A percentile compares a stretch with the other conserved stretches of the same genome.
These are phyloP conservation scores for Phytophthora tentaculata DNA, from an alignment of 352 stramenopile genomes.

Conservation along the genomic window DNA sequence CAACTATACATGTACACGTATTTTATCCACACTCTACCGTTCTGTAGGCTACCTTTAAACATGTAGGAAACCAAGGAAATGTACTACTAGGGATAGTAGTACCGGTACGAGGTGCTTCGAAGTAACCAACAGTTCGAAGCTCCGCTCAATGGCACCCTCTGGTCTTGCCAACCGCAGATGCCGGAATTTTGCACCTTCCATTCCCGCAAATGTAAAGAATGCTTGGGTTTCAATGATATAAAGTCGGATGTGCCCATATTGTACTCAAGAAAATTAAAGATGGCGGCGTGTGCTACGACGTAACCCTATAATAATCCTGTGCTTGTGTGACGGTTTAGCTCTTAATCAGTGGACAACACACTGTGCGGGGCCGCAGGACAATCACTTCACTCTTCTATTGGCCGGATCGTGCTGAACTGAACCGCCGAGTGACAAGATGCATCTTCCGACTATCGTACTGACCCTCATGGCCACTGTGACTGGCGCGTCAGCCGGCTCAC, in stretches of 20 bases:
- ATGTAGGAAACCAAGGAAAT: no score
- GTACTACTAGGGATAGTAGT: no score
- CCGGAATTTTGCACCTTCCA: conserved; percentile 17
- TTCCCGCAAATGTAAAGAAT: conserved; percentile 21
- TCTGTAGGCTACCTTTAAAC: no score
- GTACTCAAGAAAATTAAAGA: neutral
- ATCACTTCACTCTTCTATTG: conserved; percentile 23
- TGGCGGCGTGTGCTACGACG: neutral
- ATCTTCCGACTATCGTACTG: conserved; percentile 27
- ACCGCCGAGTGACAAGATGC: conserved; percentile 23
- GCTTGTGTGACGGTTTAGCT: neutral
- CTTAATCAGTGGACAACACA: neutral
- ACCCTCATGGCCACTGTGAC: conserved; percentile 26
- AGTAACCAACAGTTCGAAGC: no score
- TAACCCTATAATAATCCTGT: neutral
- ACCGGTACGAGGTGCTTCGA: no score
- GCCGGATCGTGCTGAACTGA: conserved; percentile 1
- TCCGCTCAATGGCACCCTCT: no score
- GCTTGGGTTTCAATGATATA: conserved; percentile 29
- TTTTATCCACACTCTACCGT: no score
- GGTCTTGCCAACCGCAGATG: conserved; percentile 19
- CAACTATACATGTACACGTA: no score
- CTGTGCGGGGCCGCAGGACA: conserved; percentile 1
- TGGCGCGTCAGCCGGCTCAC: conserved; percentile 21
- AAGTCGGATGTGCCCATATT: conserved; percentile 24